These are phyloP conservation scores for Haplosporangium sp. DNA, from an alignment of 371 early-diverging fungal species.

Conservation along the genomic window DNA sequence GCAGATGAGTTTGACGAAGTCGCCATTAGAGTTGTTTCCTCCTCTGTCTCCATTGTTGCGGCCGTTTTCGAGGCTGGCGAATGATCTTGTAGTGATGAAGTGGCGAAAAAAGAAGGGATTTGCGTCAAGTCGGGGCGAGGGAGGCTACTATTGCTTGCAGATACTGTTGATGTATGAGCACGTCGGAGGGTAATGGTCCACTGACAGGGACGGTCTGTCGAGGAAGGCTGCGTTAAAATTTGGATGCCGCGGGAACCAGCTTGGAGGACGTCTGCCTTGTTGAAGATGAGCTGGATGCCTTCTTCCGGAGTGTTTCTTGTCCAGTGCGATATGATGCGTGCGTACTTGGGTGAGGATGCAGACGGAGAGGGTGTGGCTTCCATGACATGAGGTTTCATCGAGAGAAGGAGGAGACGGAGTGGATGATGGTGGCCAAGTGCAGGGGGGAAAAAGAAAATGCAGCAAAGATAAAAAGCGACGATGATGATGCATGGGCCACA, in stretches of 20 bases:
- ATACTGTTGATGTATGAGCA: neutral
- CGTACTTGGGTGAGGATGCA: too few species aligned
- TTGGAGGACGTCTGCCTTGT: constrained; percentile 9
- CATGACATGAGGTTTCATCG: too few species aligned
- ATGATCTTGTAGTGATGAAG: neutral
- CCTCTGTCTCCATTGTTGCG: neutral
- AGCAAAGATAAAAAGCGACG: too few species aligned
- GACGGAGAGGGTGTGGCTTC: too few species aligned
- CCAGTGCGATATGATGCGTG: constrained; percentile 42
- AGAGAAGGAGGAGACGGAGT: too few species aligned
- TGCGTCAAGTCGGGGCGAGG: too few species aligned
- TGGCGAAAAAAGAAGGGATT: neutral
- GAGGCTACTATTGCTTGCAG: too few species aligned
- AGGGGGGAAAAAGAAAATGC: too few species aligned
- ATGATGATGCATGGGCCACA: too few species aligned
- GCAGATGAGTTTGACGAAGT: neutral
- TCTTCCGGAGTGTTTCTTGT: constrained; percentile 38
- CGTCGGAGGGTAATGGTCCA: constrained; percentile 31
- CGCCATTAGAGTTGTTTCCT: neutral
- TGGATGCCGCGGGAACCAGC: constrained; percentile 7
- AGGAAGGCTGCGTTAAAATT: constrained; percentile 19
- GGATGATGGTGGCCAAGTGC: too few species aligned
- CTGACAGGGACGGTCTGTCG: constrained; percentile 29
- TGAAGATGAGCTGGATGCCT: constrained; percentile 42
- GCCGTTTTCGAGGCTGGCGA: neutral